Evolutionary conservation across 352 stramenopile species (phyloP).

Genomic region (Globisporangium acanthophoron): DNA sequence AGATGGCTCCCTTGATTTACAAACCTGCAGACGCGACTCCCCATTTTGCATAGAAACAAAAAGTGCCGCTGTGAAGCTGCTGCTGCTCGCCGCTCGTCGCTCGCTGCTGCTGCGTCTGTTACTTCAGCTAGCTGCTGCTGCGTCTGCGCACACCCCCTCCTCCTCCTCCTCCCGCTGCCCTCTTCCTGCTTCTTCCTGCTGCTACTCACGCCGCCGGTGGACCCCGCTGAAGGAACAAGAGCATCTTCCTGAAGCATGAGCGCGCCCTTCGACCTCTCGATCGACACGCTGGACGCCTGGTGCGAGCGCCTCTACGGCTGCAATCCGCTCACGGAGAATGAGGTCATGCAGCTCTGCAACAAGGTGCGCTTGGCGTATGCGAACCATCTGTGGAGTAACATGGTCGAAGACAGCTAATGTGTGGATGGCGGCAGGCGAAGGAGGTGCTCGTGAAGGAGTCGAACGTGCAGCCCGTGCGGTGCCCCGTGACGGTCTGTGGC

Average conservation of each 20-base stretch:
- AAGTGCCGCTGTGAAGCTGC: no score
- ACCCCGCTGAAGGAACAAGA: not conserved
- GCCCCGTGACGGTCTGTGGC: slow-evolving; percentile 95
- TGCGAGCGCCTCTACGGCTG: slow-evolving; percentile 92
- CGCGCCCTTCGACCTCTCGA: slow-evolving; percentile 67
- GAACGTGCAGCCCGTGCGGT: slow-evolving; percentile 95
- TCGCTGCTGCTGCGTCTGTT: no score
- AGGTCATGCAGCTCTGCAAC: slow-evolving; percentile 94
- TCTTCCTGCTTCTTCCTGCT: not conserved
- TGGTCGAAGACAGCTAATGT: not conserved
- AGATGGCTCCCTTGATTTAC: no score
- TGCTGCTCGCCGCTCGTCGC: no score
- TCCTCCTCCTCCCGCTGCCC: not conserved
- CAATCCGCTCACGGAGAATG: slow-evolving; percentile 92
- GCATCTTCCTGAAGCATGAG: slow-evolving; percentile 26
- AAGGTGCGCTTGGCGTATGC: slow-evolving; percentile 28
- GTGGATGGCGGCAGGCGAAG: slow-evolving; percentile 61
- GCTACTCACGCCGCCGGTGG: not conserved
- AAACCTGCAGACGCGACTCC: no score
- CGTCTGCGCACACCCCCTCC: no score
- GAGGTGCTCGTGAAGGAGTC: slow-evolving; percentile 97
- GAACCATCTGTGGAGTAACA: not conserved
- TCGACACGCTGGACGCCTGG: slow-evolving; percentile 92
- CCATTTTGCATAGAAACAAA: no score
- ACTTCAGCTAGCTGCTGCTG: not conserved